Conservation (phyloP, 2,329 filamentous ascomycete species). For the Fusarium armeniacum region DNA sequence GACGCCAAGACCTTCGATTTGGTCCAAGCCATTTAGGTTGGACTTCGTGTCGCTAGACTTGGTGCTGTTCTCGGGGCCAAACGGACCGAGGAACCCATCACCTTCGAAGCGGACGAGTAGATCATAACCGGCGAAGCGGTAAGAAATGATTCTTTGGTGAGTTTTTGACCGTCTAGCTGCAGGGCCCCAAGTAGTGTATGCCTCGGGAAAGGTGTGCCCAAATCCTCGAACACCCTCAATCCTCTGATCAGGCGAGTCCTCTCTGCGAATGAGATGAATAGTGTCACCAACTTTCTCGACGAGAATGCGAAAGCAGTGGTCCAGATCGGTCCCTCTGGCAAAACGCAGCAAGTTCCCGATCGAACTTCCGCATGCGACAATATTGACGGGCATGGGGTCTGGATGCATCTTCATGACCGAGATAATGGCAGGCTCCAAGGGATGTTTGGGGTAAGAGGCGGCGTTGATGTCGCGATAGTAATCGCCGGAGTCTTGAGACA, state of each 20-base stretch:
- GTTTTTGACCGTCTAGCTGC: conserved; percentile 68
- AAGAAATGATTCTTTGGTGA: conserved; percentile 73
- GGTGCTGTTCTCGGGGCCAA: neutral
- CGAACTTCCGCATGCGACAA: conserved; percentile 74
- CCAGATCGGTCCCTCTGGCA: conserved; percentile 58
- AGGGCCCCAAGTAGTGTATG: conserved; percentile 73
- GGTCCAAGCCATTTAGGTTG: neutral
- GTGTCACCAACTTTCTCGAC: conserved; percentile 68
- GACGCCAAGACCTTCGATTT: conserved; percentile 27
- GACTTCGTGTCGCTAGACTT: neutral
- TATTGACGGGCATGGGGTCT: conserved; percentile 57
- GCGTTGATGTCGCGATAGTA: conserved; percentile 70
- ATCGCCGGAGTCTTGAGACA: conserved; percentile 58
- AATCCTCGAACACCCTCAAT: conserved; percentile 71
- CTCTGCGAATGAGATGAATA: conserved; percentile 73
- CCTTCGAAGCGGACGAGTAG: conserved; percentile 50
- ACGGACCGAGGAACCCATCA: conserved; percentile 47
- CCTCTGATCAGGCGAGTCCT: conserved; percentile 69
- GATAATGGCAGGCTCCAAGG: conserved; percentile 64
- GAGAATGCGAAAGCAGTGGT: conserved; percentile 70
- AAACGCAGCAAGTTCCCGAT: conserved; percentile 73
- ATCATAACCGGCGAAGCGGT: conserved; percentile 63
- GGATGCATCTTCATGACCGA: conserved; percentile 54
- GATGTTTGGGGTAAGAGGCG: conserved; percentile 63
- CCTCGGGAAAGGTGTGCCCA: conserved; percentile 76